Evolutionary conservation across 371 early-diverging fungal species (phyloP).

Genomic region (Thermomucor indicae-seudaticae): DNA sequence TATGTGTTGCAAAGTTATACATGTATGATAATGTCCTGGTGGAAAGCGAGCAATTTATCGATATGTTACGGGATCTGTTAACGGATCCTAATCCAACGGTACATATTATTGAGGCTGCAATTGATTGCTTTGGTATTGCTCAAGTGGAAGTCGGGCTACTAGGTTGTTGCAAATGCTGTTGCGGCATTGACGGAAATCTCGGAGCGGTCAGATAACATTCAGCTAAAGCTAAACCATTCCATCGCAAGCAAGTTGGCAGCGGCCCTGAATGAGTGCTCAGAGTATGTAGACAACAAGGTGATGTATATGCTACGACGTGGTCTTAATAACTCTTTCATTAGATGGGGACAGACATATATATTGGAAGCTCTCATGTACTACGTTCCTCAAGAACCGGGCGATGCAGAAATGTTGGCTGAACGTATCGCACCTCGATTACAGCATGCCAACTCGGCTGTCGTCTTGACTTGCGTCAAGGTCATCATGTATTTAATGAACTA

Average conservation of each 20-base stretch:
- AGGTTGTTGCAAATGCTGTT: slow-evolving; percentile 96
- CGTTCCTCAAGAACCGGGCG: slow-evolving; percentile 77
- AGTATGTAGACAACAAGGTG: slow-evolving; percentile 45
- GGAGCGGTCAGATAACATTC: slow-evolving; percentile 72
- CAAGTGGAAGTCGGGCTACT: no score
- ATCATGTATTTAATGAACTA: slow-evolving; percentile 91
- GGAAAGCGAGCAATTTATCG: slow-evolving; percentile 62
- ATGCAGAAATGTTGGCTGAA: slow-evolving; percentile 87
- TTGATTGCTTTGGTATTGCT: background rate
- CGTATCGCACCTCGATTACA: slow-evolving; percentile 86
- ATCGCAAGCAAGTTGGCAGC: slow-evolving; percentile 86
- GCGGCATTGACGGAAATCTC: slow-evolving; percentile 93
- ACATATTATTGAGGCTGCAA: slow-evolving; percentile 10
- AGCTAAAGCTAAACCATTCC: slow-evolving; percentile 75
- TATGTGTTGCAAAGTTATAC: slow-evolving; percentile 88
- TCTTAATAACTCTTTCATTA: slow-evolving; percentile 11
- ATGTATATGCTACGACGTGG: background rate
- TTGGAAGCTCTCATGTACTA: slow-evolving; percentile 82
- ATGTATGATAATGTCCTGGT: slow-evolving; percentile 25
- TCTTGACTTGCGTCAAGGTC: slow-evolving; percentile 85
- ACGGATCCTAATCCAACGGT: slow-evolving; percentile 89
- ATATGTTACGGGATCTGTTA: slow-evolving; percentile 82
- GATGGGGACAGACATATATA: slow-evolving; percentile 96
- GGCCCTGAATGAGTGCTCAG: slow-evolving; percentile 95
- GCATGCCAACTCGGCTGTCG: slow-evolving; percentile 97